These are phyloP conservation scores for Annulohypoxylon bovei DNA, from an alignment of 495 filamentous ascomycete species.

Conservation along the genomic window DNA sequence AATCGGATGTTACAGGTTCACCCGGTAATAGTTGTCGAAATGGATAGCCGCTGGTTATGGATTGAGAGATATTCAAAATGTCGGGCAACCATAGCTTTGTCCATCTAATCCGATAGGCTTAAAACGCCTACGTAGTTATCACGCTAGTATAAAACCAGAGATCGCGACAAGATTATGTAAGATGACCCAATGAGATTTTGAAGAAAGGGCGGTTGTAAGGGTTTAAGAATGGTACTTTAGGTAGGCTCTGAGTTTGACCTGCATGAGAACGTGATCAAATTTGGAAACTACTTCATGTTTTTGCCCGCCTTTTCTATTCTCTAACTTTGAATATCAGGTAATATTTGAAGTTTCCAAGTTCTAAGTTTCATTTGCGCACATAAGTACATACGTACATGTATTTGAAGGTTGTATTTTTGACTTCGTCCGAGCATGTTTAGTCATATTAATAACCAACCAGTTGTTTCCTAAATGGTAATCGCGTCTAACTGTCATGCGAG, in stretches of 20 bases:
- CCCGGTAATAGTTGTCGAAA: conserved; percentile 5
- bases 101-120: conserved; percentile 36
- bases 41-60: background rate
- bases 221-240: background rate
- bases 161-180: conserved; percentile 30
- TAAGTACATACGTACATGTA: background rate
- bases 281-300: background rate
- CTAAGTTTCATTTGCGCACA: background rate
- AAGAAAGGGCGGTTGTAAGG: background rate
- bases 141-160: conserved; percentile 6
- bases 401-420: background rate
- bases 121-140: background rate
- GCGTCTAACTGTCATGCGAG: conserved; percentile 1
- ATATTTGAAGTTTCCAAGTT: background rate
- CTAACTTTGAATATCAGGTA: background rate
- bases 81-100: conserved; percentile 1
- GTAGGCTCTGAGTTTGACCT: conserved; percentile 18
- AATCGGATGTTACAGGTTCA: background rate
- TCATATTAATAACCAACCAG: background rate
- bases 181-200: conserved; percentile 22
- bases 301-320: background rate
- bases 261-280: conserved; percentile 14
- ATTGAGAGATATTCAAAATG: background rate
- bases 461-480: background rate
- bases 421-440: background rate